A percentile compares a stretch with the other conserved stretches of the same genome.
phyloP scores from a whole-genome alignment of 2,329 filamentous ascomycete species.

The Fusarium sacchari region DNA sequence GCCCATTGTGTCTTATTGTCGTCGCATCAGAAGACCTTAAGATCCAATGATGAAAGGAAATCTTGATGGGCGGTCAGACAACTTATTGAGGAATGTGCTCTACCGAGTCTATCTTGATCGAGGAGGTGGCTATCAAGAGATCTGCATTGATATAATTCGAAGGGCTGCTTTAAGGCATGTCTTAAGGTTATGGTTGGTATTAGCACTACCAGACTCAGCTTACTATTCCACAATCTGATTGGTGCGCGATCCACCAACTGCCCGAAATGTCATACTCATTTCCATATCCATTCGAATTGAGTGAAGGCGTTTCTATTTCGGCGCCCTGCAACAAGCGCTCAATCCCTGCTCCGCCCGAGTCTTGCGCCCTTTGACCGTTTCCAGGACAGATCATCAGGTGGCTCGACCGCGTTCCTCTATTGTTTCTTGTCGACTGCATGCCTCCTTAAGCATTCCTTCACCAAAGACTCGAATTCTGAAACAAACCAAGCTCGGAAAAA shows the following conservation, averaged over 20 bases:
- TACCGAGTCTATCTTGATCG: neutral
- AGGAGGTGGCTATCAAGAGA: neutral
- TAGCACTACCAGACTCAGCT: neutral
- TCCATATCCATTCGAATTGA: conserved; percentile 1
- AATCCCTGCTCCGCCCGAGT: conserved; percentile 39
- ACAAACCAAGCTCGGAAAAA: conserved; percentile 37
- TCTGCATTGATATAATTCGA: conserved; percentile 2
- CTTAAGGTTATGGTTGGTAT: neutral
- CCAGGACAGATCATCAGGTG: conserved; percentile 35
- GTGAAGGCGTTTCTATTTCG: conserved; percentile 1
- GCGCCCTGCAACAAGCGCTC: conserved; percentile 36
- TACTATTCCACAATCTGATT: conserved; percentile 10
- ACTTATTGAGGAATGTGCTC: neutral
- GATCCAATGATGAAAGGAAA: neutral
- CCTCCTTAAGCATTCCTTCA: conserved; percentile 20
- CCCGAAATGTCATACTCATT: conserved; percentile 10
- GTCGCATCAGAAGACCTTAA: neutral
- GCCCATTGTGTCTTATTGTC: neutral
- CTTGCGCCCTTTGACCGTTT: conserved; percentile 39
- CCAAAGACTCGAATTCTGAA: conserved; percentile 35
- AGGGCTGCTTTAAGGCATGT: neutral
- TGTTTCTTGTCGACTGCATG: conserved; percentile 25
- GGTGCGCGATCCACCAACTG: neutral
- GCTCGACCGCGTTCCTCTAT: conserved; percentile 31
- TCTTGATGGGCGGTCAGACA: neutral